Evolutionary conservation across 2,329 filamentous ascomycete species (phyloP), one percentile per base, ranked within the genome.

Genomic region (Aurifilum marmelostoma): DNA sequence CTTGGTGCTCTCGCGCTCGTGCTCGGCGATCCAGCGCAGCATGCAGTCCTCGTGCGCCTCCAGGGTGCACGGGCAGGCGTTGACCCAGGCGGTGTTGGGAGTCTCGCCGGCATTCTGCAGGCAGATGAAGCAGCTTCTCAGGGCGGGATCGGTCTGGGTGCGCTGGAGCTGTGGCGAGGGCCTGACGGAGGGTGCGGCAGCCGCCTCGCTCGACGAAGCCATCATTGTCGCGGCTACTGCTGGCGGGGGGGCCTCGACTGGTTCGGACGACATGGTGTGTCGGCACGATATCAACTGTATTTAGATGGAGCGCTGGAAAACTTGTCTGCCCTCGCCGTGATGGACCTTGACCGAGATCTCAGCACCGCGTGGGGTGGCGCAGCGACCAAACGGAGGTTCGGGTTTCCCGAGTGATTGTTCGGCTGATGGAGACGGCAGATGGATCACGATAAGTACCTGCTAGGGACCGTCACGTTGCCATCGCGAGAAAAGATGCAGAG

Each of bases 41-140:
- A 98, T 85, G 77, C 94, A 97, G 70, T 89, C 87, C 78, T 98
- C 94, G 78, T 99, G 96, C 1, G 94, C 96, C 67, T 92, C 92
- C 52, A 99, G 85, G 16, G 92, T 94, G 80, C 96, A 99, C 0
- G 91, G 91, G 77, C 96, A 99, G 1, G 96, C 94, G 67, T 91
- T 92, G 59, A 93, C 89, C 95, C 96, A 99, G 67, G 82, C 79
- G 60, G 80, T 77, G 24, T 76, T 75, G 4, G 85, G 83, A 12
- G 77, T 79, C 52, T 88, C 83, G 34, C 81, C 81, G 72, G 88
- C 82, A 63, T 88, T 88, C 72, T 82, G 83, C 39, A 89, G 83
- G 76, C 88, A 91, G 74, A 91, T 88, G 79, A 89, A 91, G 81
- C 88, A 91, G 75, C 82, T 83, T 63, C 81, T 80, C 34, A 75